Evolutionary conservation across 176 grass and related monocot species (phyloP), one percentile per base, ranked within the genome.

Genomic region (Oryza glumipatula): DNA sequence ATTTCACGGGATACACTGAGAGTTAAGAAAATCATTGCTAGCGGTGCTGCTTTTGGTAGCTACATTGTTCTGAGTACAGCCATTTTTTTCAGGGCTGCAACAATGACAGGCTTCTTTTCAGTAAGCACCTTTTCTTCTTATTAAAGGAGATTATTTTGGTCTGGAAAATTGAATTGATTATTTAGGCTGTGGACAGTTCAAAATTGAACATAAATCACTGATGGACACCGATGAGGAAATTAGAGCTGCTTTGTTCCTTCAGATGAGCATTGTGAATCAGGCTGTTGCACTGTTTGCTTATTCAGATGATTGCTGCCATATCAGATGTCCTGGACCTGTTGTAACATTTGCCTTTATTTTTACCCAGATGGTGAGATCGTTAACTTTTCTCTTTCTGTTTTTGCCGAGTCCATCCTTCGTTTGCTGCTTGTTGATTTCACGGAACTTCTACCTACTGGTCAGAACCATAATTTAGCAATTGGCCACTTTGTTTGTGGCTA

Each of bases 171-270:
- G 26, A 48, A 54, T 43, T 72, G 69, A 88, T 67, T 51, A 64
- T 85, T 70, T 89, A 33, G 11, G 61, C 65, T 41, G 23, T 85
- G 39, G 16, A 52, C 88, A 82, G 83, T 67, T 79, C 33, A 85
- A 86, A 22, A 77, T 82, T 26, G 33, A 47, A 73, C 44, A 48
- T 54, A 77, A 14, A 67, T 77, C 14, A 33, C 78, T 82, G 73
- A 78, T 90, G 73, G 73, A 45, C 19, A 32, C 23, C 10, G 23
- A 67, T 72, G 78, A 89, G 45, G 88, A 77, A 77, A 77, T 82
- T 66, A 86, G 43, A 72, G 44, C 78, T 82, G 78, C 83, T 67
- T 82, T 90, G 36, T 86, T 90, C 23, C 88, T 86, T 77, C 73
- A 90, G 19, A 90, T 78, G 56, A 86, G 79, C 73, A 82, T 73